Conservation (phyloP, 768 basidiomycete species). For the Candolleomyces efflorescens region DNA sequence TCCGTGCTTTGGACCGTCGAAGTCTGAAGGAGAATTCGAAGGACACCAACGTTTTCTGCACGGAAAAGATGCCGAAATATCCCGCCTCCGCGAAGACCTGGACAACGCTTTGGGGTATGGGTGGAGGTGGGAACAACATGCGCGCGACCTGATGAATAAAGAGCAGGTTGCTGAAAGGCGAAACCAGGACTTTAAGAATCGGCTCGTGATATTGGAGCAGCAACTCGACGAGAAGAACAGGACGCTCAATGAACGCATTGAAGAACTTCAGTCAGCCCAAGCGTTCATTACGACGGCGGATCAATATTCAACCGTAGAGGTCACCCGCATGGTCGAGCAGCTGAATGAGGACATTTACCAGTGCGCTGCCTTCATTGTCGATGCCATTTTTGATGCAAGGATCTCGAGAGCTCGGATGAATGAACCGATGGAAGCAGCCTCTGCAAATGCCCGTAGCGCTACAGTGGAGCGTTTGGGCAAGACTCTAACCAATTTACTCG, state of each 20-base stretch:
- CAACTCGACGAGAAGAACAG: not conserved
- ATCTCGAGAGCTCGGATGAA: not conserved
- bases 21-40: too few relatives aligned
- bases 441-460: not conserved
- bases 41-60: too few relatives aligned
- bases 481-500: not conserved
- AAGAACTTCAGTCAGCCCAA: not conserved
- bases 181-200: not conserved
- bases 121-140: too few relatives aligned
- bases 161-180: too few relatives aligned
- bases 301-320: not conserved
- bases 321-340: not conserved
- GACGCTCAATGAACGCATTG: not conserved
- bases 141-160: too few relatives aligned
- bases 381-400: not conserved
- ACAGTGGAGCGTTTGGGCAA: not conserved
- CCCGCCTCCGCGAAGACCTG: too few relatives aligned
- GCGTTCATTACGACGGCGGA: not conserved
- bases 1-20: too few relatives aligned
- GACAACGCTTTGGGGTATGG: too few relatives aligned
- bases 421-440: not conserved
- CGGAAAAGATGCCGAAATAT: too few relatives aligned
- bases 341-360: not conserved
- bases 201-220: not conserved
- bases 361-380: not conserved